Conservation (phyloP, 768 basidiomycete species). For the Pulveroboletus ravenelii region DNA sequence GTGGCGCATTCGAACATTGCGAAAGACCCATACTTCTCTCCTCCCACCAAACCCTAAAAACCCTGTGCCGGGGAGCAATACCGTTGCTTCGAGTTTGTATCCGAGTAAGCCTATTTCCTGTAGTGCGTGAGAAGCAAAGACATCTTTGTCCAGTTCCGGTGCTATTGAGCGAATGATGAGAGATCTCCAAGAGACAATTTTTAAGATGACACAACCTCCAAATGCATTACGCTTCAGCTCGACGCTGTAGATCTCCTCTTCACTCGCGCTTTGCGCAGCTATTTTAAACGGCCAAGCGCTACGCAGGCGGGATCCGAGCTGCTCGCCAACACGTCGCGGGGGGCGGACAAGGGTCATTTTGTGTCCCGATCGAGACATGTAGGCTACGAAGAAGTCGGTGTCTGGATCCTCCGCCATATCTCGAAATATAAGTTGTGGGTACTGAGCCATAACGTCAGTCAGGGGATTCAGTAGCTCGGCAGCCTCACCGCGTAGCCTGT, state of each 20-base stretch:
- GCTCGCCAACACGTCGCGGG: conserved; percentile 35
- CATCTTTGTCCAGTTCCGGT: conserved; percentile 43
- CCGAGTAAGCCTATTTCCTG: conserved; percentile 53
- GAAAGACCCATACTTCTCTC: conserved; percentile 66
- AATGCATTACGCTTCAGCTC: conserved; percentile 46
- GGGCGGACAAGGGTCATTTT: conserved; percentile 45
- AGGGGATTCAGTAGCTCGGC: conserved; percentile 11
- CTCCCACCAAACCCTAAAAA: conserved; percentile 38
- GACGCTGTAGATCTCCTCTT: conserved; percentile 50
- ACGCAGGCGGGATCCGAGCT: conserved; percentile 38
- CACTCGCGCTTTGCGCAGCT: conserved; percentile 38
- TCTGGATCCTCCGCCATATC: conserved; percentile 43
- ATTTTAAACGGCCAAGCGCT: conserved; percentile 40
- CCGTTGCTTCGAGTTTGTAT: conserved; percentile 60
- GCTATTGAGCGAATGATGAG: conserved; percentile 24
- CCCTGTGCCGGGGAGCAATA: conserved; percentile 49
- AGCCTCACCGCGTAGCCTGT: conserved; percentile 46
- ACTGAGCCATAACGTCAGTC: conserved; percentile 31
- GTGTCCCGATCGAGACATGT: conserved; percentile 57
- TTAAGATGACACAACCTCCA: conserved; percentile 25
- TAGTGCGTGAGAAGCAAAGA: conserved; percentile 60
- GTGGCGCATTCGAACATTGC: conserved; percentile 33
- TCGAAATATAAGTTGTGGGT: conserved; percentile 66
- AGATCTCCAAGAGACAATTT: background rate
- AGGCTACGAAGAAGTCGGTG: conserved; percentile 60